Conservation (phyloP, 2,329 filamentous ascomycete genomes). For the Leptographium procerum region DNA sequence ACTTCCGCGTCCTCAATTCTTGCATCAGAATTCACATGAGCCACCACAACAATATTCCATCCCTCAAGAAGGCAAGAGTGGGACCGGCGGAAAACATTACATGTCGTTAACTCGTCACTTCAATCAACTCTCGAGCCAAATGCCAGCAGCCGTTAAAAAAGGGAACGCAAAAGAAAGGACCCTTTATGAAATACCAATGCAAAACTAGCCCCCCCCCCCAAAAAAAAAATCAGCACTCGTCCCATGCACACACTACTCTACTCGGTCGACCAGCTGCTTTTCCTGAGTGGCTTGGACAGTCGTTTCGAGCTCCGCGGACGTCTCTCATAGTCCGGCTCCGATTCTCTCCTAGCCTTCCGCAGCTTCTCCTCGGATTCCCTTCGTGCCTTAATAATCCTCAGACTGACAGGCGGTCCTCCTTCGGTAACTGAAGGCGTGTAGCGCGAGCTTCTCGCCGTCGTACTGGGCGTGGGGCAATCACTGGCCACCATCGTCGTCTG, state of each 20-base stretch:
- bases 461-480: background rate
- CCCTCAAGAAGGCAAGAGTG: too few relatives aligned
- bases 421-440: background rate
- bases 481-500: background rate
- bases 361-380: slow-evolving; percentile 8
- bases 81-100: too few relatives aligned
- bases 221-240: background rate
- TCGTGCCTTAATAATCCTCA: slow-evolving; percentile 2
- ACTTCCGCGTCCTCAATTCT: too few relatives aligned
- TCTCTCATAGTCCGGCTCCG: background rate
- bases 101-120: too few relatives aligned
- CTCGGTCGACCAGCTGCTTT: background rate
- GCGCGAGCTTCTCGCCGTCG: background rate
- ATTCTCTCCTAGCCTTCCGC: slow-evolving; percentile 7
- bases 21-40: too few relatives aligned
- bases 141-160: background rate
- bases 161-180: background rate
- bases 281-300: background rate
- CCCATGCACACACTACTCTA: background rate
- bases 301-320: slow-evolving; percentile 4
- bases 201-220: too few relatives aligned
- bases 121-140: too few relatives aligned
- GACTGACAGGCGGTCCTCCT: background rate
- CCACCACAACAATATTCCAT: too few relatives aligned
- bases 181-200: background rate